Evolutionary conservation across 2,329 filamentous ascomycete species (phyloP).

Genomic region (Calonectria naviculata): DNA sequence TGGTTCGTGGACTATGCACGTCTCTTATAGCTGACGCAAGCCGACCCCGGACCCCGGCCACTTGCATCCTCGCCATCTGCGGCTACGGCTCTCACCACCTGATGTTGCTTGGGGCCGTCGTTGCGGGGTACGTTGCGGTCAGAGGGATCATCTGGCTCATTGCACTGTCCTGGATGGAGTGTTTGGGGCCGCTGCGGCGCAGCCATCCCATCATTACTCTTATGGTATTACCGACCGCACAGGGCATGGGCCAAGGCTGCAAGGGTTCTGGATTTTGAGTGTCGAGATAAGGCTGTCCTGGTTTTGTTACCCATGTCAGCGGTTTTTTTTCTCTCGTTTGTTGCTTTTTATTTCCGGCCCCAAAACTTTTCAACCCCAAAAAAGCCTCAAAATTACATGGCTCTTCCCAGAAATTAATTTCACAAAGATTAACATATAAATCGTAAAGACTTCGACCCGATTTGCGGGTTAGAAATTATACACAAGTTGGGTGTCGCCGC

Average conservation of each 20-base stretch:
- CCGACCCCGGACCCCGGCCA: background rate
- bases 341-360: background rate
- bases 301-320: background rate
- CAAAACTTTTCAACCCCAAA: background rate
- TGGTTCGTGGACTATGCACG: background rate
- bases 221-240: background rate
- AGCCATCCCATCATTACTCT: constrained; percentile 1
- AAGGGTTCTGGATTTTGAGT: background rate
- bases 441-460: background rate
- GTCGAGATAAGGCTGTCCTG: background rate
- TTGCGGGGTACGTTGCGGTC: constrained; percentile 2
- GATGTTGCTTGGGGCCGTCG: background rate
- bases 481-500: background rate
- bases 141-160: background rate
- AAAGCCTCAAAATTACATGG: background rate
- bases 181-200: background rate
- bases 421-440: background rate
- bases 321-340: background rate
- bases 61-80: background rate
- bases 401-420: background rate
- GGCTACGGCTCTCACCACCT: background rate
- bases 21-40: background rate
- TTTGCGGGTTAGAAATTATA: background rate
- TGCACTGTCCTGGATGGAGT: background rate
- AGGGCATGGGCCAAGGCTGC: background rate